These are phyloP conservation scores for Hirschioporus abietinus DNA, from an alignment of 768 basidiomycete genomes.

Conservation along the genomic window DNA sequence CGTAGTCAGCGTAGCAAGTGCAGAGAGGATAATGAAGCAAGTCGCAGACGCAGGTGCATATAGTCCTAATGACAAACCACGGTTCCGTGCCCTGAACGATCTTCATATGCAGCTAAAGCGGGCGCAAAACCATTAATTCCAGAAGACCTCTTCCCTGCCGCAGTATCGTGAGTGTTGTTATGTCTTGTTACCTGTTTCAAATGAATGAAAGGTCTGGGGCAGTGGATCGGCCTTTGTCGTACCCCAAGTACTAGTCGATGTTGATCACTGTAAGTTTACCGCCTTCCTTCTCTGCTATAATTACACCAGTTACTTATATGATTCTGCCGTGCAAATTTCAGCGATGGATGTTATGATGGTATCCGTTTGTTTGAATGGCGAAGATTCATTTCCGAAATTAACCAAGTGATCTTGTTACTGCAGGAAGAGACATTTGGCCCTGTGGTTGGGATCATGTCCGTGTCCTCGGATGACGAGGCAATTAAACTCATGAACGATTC, in stretches of 20 bases:
- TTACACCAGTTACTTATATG: slow-evolving; percentile 9
- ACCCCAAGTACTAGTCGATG: slow-evolving; percentile 86
- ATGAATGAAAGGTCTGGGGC: not conserved
- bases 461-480: slow-evolving; percentile 83
- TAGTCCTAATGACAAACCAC: not conserved
- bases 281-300: not conserved
- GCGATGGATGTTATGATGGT: slow-evolving; percentile 92
- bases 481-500: slow-evolving; percentile 94
- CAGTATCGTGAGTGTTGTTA: slow-evolving; percentile 50
- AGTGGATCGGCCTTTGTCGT: slow-evolving; percentile 85
- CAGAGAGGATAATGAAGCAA: slow-evolving; percentile 81
- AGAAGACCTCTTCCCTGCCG: slow-evolving; percentile 58
- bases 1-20: slow-evolving; percentile 85
- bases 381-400: not conserved
- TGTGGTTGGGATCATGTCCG: slow-evolving; percentile 68
- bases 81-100: not conserved
- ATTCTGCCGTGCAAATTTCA: slow-evolving; percentile 21
- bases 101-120: slow-evolving; percentile 46
- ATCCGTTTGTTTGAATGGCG: not conserved
- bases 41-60: slow-evolving; percentile 72
- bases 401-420: not conserved
- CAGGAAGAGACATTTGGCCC: slow-evolving; percentile 93
- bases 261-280: slow-evolving; percentile 69
- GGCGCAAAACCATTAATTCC: slow-evolving; percentile 78
- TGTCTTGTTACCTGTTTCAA: not conserved